A percentile compares a stretch with the other conserved stretches of the same genome.
These are phyloP conservation scores for Ophiosphaerella narmari DNA, from an alignment of 2,329 filamentous ascomycete species.

Conservation along the genomic window DNA sequence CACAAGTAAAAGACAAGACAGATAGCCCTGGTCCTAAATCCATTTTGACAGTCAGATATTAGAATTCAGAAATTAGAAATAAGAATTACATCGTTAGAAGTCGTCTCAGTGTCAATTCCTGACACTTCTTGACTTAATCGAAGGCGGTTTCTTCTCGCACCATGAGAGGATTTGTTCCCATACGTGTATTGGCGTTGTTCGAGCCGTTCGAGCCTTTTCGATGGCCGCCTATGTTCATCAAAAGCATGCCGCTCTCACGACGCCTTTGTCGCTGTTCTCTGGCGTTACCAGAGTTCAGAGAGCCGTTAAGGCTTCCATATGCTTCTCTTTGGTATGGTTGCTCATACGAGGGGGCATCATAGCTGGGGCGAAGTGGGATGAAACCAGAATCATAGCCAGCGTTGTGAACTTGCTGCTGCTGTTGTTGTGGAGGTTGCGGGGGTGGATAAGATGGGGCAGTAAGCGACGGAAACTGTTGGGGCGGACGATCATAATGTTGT, in stretches of 20 bases:
- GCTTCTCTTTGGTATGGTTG: conserved; percentile 35
- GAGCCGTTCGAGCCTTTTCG: conserved; percentile 45
- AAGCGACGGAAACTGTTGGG: conserved; percentile 25
- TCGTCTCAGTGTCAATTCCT: conserved; percentile 14
- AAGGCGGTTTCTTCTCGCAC: conserved; percentile 40
- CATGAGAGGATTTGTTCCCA: conserved; percentile 29
- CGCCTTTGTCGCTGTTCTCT: conserved; percentile 40
- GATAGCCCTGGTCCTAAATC: conserved; percentile 18
- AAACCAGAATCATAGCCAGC: conserved; percentile 56
- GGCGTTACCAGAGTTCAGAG: conserved; percentile 28
- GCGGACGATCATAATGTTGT: conserved; percentile 30
- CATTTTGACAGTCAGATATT: conserved; percentile 31
- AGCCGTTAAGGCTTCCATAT: conserved; percentile 43
- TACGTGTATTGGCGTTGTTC: conserved; percentile 32
- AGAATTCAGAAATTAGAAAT: conserved; percentile 37
- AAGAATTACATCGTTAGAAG: conserved; percentile 9
- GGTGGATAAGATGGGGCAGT: conserved; percentile 29
- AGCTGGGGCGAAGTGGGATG: conserved; percentile 56
- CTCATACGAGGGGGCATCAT: conserved; percentile 47
- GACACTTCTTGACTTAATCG: conserved; percentile 20
- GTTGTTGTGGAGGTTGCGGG: conserved; percentile 30
- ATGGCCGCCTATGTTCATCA: conserved; percentile 44
- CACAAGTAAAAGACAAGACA: conserved; percentile 8
- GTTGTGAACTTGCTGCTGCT: conserved; percentile 32
- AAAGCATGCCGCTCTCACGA: conserved; percentile 46